Evolutionary conservation across 2,329 filamentous ascomycete genomes (phyloP).

Genomic region (Clonostachys sp.): DNA sequence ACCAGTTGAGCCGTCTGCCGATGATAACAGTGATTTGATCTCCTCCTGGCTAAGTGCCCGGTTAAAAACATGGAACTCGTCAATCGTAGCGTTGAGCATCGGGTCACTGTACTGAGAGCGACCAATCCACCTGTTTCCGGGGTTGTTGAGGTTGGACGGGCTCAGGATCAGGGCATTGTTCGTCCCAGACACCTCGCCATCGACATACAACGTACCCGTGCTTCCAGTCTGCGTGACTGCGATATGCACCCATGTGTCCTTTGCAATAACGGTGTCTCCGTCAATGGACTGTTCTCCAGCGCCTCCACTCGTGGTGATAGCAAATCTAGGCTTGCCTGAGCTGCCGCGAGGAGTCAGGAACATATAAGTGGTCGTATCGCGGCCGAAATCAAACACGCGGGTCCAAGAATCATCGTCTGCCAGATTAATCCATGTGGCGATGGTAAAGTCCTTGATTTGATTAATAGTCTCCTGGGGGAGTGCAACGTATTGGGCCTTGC

Average conservation of each 20-base stretch:
- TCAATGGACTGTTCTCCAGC: constrained; percentile 8
- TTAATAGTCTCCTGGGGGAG: constrained; percentile 12
- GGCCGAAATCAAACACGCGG: constrained; percentile 12
- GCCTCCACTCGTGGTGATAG: constrained; percentile 10
- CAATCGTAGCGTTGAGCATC: constrained; percentile 8
- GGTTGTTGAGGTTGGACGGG: constrained; percentile 8
- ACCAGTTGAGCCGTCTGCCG: constrained; percentile 7
- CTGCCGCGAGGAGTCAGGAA: constrained; percentile 9
- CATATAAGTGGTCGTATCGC: constrained; percentile 9
- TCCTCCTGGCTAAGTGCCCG: constrained; percentile 8
- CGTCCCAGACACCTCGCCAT: constrained; percentile 8
- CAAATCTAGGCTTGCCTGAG: constrained; percentile 7
- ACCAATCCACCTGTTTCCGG: constrained; percentile 12
- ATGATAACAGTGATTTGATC: constrained; percentile 7
- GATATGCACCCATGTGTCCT: constrained; percentile 9
- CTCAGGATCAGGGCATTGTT: constrained; percentile 8
- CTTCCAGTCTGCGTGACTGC: constrained; percentile 7
- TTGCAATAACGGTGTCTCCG: constrained; percentile 5
- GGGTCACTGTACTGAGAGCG: constrained; percentile 9
- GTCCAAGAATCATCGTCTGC: constrained; percentile 5
- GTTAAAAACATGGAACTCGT: constrained; percentile 13
- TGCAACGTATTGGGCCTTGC: constrained; percentile 7
- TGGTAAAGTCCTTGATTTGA: constrained; percentile 11
- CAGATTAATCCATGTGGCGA: constrained; percentile 10
- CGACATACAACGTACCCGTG: constrained; percentile 8